Percentiles rank a stretch among this genome's conserved stretches.
Evolutionary conservation across 164 flowering plant species (phyloP).

Genomic region (Tetrastigma voinierianum): DNA sequence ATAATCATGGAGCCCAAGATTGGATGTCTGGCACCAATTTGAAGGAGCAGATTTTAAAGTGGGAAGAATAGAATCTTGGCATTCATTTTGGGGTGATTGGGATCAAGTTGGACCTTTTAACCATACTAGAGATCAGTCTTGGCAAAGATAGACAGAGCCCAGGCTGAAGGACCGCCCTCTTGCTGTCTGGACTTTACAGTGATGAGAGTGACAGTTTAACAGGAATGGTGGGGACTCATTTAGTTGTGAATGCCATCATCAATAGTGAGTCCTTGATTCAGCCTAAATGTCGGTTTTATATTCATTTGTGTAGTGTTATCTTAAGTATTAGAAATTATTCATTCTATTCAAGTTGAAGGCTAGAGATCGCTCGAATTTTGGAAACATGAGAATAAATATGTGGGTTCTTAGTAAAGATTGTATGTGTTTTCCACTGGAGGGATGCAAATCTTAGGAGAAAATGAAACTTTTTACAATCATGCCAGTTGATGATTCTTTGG

Average conservation of each 20-base stretch:
- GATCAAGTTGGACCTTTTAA: slow-evolving; percentile 78
- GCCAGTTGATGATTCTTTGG: too few relatives aligned
- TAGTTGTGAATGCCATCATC: slow-evolving; percentile 83
- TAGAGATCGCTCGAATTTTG: too few relatives aligned
- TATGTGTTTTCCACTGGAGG: too few relatives aligned
- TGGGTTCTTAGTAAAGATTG: too few relatives aligned
- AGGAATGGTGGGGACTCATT: slow-evolving; percentile 90
- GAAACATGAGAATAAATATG: too few relatives aligned
- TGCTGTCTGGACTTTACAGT: slow-evolving; percentile 85
- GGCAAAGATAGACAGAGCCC: slow-evolving; percentile 75
- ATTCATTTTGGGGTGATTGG: slow-evolving; percentile 60
- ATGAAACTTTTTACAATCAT: too few relatives aligned
- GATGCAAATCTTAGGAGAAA: too few relatives aligned
- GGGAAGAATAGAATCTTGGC: slow-evolving; percentile 85
- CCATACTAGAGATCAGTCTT: slow-evolving; percentile 64
- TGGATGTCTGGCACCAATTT: slow-evolving; percentile 72
- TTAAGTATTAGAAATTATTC: too few relatives aligned
- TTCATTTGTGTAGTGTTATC: background rate
- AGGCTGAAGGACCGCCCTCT: slow-evolving; percentile 79
- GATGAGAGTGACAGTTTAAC: slow-evolving; percentile 89
- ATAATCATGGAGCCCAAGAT: slow-evolving; percentile 78
- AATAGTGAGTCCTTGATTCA: slow-evolving; percentile 18
- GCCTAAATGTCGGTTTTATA: slow-evolving; percentile 65
- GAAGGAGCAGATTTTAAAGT: slow-evolving; percentile 85
- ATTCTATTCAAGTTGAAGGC: too few relatives aligned